phyloP scores from a whole-genome alignment of 2,329 filamentous ascomycete species.

The Dissoconium aciculare region DNA sequence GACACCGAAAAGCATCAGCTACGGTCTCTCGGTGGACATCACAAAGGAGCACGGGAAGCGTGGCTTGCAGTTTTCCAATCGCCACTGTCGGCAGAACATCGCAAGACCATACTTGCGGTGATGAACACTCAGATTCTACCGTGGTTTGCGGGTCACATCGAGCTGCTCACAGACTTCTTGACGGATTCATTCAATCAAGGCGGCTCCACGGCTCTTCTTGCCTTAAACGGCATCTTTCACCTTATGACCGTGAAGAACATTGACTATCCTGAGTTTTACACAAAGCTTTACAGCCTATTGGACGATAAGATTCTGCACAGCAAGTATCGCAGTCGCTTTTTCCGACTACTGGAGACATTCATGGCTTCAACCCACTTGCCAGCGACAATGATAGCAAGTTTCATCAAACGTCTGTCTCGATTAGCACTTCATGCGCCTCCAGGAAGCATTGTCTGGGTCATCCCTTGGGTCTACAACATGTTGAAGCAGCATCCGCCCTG shows the following conservation, averaged over 20 bases:
- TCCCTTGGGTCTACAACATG: conserved; percentile 93
- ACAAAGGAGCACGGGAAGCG: conserved; percentile 66
- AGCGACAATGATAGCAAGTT: conserved; percentile 78
- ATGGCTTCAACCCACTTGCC: conserved; percentile 84
- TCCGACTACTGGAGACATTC: conserved; percentile 82
- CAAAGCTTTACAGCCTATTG: conserved; percentile 83
- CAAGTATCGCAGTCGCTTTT: conserved; percentile 84
- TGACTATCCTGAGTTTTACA: conserved; percentile 72
- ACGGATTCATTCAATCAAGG: conserved; percentile 85
- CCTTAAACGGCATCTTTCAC: conserved; percentile 86
- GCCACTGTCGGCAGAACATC: conserved; percentile 53
- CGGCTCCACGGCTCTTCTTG: conserved; percentile 72
- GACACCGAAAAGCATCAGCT: conserved; percentile 53
- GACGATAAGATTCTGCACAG: conserved; percentile 79
- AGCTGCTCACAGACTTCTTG: conserved; percentile 87
- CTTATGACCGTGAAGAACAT: conserved; percentile 86
- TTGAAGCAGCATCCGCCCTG: conserved; percentile 78
- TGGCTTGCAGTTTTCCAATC: conserved; percentile 67
- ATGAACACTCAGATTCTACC: conserved; percentile 69
- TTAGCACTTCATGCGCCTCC: conserved; percentile 80
- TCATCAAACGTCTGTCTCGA: conserved; percentile 82
- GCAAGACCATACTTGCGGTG: conserved; percentile 61
- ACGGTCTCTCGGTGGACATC: conserved; percentile 53
- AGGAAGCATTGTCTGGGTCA: conserved; percentile 69
- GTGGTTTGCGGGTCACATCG: conserved; percentile 67